Evolutionary conservation across 371 early-diverging fungal species (phyloP), one percentile per base, ranked within the genome.

Genomic region (Coemansia sp.): DNA sequence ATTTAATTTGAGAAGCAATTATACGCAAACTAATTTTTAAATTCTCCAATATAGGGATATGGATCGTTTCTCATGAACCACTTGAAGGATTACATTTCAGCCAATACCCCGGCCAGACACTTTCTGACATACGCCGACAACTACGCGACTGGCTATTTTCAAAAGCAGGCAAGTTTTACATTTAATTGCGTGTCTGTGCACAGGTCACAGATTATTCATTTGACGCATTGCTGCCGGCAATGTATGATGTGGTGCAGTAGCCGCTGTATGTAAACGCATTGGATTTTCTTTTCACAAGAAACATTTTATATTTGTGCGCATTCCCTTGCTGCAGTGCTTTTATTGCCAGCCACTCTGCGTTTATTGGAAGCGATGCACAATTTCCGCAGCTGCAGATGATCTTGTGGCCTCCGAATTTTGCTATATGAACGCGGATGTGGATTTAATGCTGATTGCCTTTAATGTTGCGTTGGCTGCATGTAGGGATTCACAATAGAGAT

Each of bases 41-140:
- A 13, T 37, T 13, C 21, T 3, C 14, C n/a, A 16, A 40, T 45
- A 21, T 78, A 92, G 88, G 99, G 99, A 21, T 97, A 94, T 72
- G 99, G 99, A 11, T 90, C 95, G 6, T 87, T 87, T 61, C 63
- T 98, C 54, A 98, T 98, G 95, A 94, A 92, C 67, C 89, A 94
- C 71, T 83, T 96, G 62, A 97, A 96, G 73, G 95, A 94, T 72
- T 87, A 93, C 68, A 92, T 96, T 6, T 79, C 83, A n/a, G 80
- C 72, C 5, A 81, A 85, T 51, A 86, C 89, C 40, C 84, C 84
- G 59, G 85, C 92, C 60, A 81, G 85, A 69, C 89, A 99, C 69
- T 99, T 97, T 73, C 77, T 99, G 66, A 99, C 99, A 1, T 99
- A 99, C 82, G 99, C 99, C 2, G 99, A 99, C 81, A 99, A 99